phyloP scores from a whole-genome alignment of 768 basidiomycete species.

The Omphalotus guepiniiformis region DNA sequence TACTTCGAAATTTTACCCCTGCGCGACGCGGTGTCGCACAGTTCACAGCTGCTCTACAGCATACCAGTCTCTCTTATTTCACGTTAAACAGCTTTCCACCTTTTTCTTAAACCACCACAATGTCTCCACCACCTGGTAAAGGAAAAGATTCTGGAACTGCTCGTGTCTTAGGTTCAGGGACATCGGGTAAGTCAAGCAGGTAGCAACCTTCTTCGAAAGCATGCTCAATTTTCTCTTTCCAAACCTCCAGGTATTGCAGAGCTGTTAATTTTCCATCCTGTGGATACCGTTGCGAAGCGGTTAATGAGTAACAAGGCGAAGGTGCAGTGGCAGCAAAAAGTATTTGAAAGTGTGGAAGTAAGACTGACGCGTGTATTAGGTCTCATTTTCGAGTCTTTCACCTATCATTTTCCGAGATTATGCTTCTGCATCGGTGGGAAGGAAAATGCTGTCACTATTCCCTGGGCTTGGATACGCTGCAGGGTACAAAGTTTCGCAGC shows the following conservation, averaged over 20 bases:
- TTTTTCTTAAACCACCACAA: conserved; percentile 15
- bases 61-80: conserved; percentile 1
- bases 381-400: conserved; percentile 57
- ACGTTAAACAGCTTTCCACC: neutral
- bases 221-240: conserved; percentile 8
- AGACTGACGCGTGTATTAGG: conserved; percentile 35
- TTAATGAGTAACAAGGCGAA: conserved; percentile 96
- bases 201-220: neutral
- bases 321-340: conserved; percentile 31
- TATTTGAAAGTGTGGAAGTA: neutral
- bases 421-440: conserved; percentile 59
- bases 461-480: conserved; percentile 98
- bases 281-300: conserved; percentile 97
- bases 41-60: conserved; percentile 5
- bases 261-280: conserved; percentile 91
- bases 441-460: conserved; percentile 88
- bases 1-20: too few species aligned
- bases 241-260: conserved; percentile 77
- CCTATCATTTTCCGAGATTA: conserved; percentile 86
- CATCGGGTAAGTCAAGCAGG: conserved; percentile 64
- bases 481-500: conserved; percentile 93
- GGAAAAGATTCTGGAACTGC: conserved; percentile 87
- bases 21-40: neutral
- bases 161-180: conserved; percentile 85
- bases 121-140: conserved; percentile 49